Evolutionary conservation across 108 stramenopile species (phyloP), one percentile per base, ranked within the genome.

Genomic region (Fragilaria radians): DNA sequence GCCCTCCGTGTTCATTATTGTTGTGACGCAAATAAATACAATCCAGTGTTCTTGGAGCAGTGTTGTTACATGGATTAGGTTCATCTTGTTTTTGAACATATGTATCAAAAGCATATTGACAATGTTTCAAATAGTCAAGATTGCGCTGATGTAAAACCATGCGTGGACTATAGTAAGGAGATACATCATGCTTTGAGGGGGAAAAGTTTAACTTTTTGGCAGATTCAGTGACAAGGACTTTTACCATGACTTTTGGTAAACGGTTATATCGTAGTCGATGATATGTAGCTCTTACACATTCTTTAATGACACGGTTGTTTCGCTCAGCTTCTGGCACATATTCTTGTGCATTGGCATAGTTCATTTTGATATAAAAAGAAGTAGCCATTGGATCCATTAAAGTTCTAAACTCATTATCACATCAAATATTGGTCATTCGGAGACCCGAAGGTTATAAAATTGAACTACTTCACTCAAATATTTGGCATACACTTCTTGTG

Each of bases 1-100:
- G 26, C 0, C 62, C 48, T 2, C 78, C 78, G 24, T 75, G 67
- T 0, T 68, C 4, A 48, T 74, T 75, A 1, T 48, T 62, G 22
- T 42, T 34, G 2, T 21, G n/a, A n/a, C n/a, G n/a, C n/a, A n/a
- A n/a, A n/a, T n/a, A n/a, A n/a, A n/a, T n/a, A n/a, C n/a, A n/a
- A 61, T 17, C 50, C 1, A 4, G 51, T 0, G 64, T 61, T 14
- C 67, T 32, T 9, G 56, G 2, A 0, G 34, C 51, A 21, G 34
- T 52, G 5, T 30, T 48, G 21, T 78, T 78, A 0, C 64, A 49
- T 0, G 52, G 49, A 0, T 19, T 0, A 0, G 49, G 26, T 3
- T 73, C 68, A 1, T 65, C 64, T 11, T 55, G 46, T 2, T 23
- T 69, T 24, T 73, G 57, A 4, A 51, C 56, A 29, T 70, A 73